Evolutionary conservation across 2,329 filamentous ascomycete species (phyloP), one percentile per base, ranked within the genome.

Genomic region (Westerdykella sp.): DNA sequence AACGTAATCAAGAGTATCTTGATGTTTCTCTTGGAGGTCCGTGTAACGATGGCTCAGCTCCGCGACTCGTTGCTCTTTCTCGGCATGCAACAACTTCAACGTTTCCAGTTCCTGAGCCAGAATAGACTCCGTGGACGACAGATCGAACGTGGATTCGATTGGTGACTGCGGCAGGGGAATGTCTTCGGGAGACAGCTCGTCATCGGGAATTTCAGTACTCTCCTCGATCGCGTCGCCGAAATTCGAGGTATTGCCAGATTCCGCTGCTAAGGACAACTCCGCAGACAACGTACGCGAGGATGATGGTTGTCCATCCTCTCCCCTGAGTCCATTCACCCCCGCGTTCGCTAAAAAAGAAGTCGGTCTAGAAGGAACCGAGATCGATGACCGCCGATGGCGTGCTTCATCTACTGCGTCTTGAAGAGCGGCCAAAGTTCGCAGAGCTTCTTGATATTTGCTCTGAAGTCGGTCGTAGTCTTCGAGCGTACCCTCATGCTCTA

Each of bases 251-350:
- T 62, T 65, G 56, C 53, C 66, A 62, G 85, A 87, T 60, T 85
- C 85, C 74, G 80, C 87, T 28, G 25, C 25, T 66, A 85, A 95
- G 60, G 87, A 95, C 66, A 95, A 79, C 72, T 97, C 93, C 71
- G 88, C 93, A 54, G 88, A 96, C 56, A 96, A 84, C 61, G 89
- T 95, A 67, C 84, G 88, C 73, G 88, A 90, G 60, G 86, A 90
- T 69, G 85, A 87, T 62, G 74, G 76, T 69, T 80, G 80, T 68
- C 73, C 72, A 76, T 73, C 76, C 73, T 82, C 78, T 71, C 83
- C 49, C 46, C 55, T 89, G 65, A 79, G 72, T 63, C 81, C 84
- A 70, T 79, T 84, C 60, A 81, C 80, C 70, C 80, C 82, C 58
- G 76, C 74, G 62, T 89, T 83, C 49, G 82, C 88, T 79, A 93